A percentile compares a stretch with the other conserved stretches of the same genome.
These are phyloP conservation scores for Lippia alba DNA, from an alignment of 305 asterid genomes.

Conservation along the genomic window DNA sequence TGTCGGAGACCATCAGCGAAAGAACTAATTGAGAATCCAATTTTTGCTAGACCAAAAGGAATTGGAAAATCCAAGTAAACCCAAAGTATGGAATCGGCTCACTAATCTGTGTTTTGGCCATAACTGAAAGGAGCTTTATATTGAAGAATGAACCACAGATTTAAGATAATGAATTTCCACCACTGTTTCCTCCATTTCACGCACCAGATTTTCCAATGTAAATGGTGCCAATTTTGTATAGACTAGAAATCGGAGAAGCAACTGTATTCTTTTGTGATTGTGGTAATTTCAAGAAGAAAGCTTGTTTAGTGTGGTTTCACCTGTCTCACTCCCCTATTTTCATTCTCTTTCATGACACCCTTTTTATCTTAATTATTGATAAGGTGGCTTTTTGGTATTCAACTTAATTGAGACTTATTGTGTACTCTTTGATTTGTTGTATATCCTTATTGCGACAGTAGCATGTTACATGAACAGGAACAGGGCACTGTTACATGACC, in stretches of 20 bases:
- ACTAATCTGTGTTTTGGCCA: slow-evolving; percentile 22
- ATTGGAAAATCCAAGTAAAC: slow-evolving; percentile 38
- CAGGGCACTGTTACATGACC: no score
- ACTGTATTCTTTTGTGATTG: slow-evolving; percentile 32
- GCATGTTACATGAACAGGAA: no score
- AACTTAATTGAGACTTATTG: not conserved
- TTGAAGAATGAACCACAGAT: not conserved
- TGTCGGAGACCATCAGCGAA: slow-evolving; percentile 74
- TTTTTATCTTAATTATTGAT: not conserved
- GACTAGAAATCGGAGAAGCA: slow-evolving; percentile 34
- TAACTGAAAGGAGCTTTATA: not conserved
- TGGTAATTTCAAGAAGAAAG: slow-evolving; percentile 18
- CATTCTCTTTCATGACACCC: not conserved
- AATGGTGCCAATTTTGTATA: slow-evolving; percentile 51
- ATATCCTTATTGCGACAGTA: no score
- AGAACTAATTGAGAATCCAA: slow-evolving; percentile 65
- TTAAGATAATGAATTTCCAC: not conserved
- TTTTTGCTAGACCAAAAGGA: slow-evolving; percentile 57
- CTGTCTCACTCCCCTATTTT: not conserved
- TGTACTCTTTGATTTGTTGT: not conserved
- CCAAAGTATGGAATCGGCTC: slow-evolving; percentile 7
- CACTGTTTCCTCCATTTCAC: slow-evolving; percentile 34
- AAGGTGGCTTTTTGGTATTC: not conserved
- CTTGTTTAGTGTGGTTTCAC: not conserved
- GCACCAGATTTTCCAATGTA: slow-evolving; percentile 45